These are phyloP conservation scores for Neoboletus subvelutipes DNA, from an alignment of 768 basidiomycete genomes.

Conservation along the genomic window DNA sequence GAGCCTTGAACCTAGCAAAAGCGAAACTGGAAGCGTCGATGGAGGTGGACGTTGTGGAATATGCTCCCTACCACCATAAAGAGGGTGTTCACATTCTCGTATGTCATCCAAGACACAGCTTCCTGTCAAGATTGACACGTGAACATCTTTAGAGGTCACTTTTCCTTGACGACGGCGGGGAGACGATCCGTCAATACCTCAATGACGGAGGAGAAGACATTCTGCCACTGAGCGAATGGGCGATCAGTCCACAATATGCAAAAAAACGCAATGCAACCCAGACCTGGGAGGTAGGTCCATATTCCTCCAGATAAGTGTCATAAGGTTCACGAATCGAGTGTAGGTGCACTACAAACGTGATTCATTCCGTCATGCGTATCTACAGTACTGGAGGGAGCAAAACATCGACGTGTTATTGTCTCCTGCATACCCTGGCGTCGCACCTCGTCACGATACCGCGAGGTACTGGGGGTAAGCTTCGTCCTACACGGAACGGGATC, in stretches of 20 bases:
- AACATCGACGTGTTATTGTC: too few species aligned
- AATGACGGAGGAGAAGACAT: constrained; percentile 36
- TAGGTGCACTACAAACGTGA: too few species aligned
- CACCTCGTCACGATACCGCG: too few species aligned
- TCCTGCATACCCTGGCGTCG: too few species aligned
- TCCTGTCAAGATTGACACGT: neutral
- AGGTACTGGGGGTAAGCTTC: too few species aligned
- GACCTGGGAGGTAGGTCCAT: too few species aligned
- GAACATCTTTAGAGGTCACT: constrained; percentile 32
- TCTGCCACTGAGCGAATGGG: constrained; percentile 39
- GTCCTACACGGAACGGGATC: too few species aligned
- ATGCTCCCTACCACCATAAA: constrained; percentile 36
- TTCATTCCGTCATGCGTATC: too few species aligned
- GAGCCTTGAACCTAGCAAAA: constrained; percentile 40
- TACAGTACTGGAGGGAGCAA: too few species aligned
- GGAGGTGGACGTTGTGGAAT: constrained; percentile 38
- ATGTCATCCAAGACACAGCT: constrained; percentile 2
- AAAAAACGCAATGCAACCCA: too few species aligned
- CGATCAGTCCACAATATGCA: constrained; percentile 29
- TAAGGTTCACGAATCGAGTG: too few species aligned
- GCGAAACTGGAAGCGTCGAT: constrained; percentile 34
- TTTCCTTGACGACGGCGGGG: constrained; percentile 41
- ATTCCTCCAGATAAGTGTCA: too few species aligned
- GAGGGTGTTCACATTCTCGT: constrained; percentile 34
- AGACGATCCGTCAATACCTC: constrained; percentile 19